phyloP scores from a whole-genome alignment of 2,329 filamentous ascomycete species.

The Aulographum hederae region DNA sequence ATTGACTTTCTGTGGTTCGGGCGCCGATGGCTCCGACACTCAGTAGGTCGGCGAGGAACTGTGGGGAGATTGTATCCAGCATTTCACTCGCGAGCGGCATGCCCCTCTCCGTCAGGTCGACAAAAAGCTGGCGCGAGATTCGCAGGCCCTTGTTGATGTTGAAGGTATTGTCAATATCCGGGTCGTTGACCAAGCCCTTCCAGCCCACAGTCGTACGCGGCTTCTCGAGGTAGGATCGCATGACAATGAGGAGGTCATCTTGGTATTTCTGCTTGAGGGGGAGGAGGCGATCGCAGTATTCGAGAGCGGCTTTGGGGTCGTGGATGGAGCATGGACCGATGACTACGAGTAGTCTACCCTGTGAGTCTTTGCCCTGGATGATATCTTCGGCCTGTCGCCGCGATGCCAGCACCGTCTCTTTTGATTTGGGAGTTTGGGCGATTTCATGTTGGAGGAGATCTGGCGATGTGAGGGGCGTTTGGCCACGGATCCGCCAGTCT shows the following conservation, averaged over 20 bases:
- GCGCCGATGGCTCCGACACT: slow-evolving; percentile 87
- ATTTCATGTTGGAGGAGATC: slow-evolving; percentile 94
- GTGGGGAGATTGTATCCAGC: slow-evolving; percentile 93
- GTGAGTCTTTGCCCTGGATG: slow-evolving; percentile 38
- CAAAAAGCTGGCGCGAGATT: slow-evolving; percentile 74
- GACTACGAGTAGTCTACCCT: slow-evolving; percentile 52
- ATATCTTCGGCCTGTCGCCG: slow-evolving; percentile 42
- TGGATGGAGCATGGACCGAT: slow-evolving; percentile 96
- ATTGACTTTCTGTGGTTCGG: slow-evolving; percentile 88
- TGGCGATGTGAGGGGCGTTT: slow-evolving; percentile 83
- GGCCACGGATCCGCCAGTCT: slow-evolving; percentile 48
- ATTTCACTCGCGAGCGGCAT: slow-evolving; percentile 97
- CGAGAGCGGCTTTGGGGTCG: slow-evolving; percentile 74
- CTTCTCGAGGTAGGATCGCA: slow-evolving; percentile 98
- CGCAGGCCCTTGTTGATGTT: slow-evolving; percentile 96
- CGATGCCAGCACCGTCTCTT: slow-evolving; percentile 37
- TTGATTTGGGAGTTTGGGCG: slow-evolving; percentile 31
- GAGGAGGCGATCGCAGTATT: slow-evolving; percentile 77
- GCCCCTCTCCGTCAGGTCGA: slow-evolving; percentile 75
- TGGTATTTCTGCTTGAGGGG: slow-evolving; percentile 73
- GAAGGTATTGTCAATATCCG: slow-evolving; percentile 95
- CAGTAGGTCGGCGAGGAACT: slow-evolving; percentile 85
- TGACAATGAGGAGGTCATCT: slow-evolving; percentile 81
- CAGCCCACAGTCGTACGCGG: slow-evolving; percentile 93
- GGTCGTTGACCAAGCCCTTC: slow-evolving; percentile 98